Base-by-base conservation (phyloP, 192 early-diverging fungal species). In the Haplosporangium gracile region DNA sequence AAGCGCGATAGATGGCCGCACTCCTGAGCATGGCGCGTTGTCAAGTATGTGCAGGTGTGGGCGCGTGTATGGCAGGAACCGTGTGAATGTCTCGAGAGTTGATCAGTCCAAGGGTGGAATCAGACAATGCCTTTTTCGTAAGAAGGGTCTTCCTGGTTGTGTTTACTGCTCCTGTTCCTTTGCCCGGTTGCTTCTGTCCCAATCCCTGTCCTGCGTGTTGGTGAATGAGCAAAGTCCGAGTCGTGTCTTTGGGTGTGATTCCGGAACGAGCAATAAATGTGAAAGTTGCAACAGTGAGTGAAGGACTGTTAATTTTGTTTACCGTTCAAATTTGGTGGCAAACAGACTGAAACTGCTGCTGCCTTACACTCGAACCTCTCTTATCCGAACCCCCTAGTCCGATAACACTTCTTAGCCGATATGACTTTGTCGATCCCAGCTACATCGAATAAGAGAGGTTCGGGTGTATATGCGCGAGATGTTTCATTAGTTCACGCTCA, bases 11-110 rank as follows among this genome's bases (percentile, higher is more conserved):
- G 0, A 26, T 60, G 5, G 70, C 51, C 15, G 78, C 78, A 43
- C 70, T 79, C 55, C 78, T 71, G 70, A 79, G 78, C 78, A 79
- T 78, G 29, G 29, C 7, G 57, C n/a, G n/a, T 26, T 32, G 29
- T 24, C n/a, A n/a, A 1, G 29, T 60, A n/a, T 60, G 55, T 9
- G n/a, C 24, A 5, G 57, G 22, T 24, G 57, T n/a, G 22, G 24
- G 7, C 2, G 57, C 32, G 13, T 3, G 26, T 32, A 29, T 65
- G 29, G 32, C 26, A 65, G 60, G 29, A 32, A 65, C n/a, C 60
- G 60, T 15, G 60, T 65, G 29, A 65, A 32, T 32, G 26, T 65
- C n/a, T 24, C 26, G 29, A 29, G 11, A 32, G 60, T 65, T 32
- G 60, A 65, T 65, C 26, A 65, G 60, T 32, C 1, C 32, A 24